A percentile compares a stretch with the other conserved stretches of the same genome.
These are phyloP conservation scores for Penicillium fimorum DNA, from an alignment of 495 filamentous ascomycete genomes.

Conservation along the genomic window DNA sequence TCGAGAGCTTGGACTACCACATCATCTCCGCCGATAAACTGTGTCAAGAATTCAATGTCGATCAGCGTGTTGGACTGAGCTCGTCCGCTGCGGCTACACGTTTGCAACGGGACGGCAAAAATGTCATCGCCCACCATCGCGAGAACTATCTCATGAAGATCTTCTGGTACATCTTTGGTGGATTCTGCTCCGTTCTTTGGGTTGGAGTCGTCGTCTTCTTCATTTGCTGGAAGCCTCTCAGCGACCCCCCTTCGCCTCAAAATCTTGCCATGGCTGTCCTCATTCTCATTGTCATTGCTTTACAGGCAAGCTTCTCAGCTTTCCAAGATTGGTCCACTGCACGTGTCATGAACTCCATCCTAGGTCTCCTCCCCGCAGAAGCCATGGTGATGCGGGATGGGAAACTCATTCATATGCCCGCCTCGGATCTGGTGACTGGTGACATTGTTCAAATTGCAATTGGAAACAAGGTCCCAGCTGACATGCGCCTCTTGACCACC, in stretches of 20 bases:
- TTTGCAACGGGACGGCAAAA: constrained; percentile 57
- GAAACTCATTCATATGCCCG: constrained; percentile 44
- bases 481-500: constrained; percentile 63
- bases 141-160: constrained; percentile 56
- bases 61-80: constrained; percentile 31
- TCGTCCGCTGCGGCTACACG: constrained; percentile 35
- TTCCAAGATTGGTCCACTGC: constrained; percentile 67
- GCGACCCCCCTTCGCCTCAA: constrained; percentile 60
- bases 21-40: constrained; percentile 27
- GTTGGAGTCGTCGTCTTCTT: constrained; percentile 67
- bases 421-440: constrained; percentile 64
- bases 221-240: constrained; percentile 71
- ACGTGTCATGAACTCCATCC: constrained; percentile 64
- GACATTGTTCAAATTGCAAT: constrained; percentile 64
- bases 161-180: constrained; percentile 68
- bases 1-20: constrained; percentile 43
- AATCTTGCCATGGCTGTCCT: constrained; percentile 71
- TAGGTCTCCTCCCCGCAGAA: constrained; percentile 64
- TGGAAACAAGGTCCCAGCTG: constrained; percentile 71
- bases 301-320: constrained; percentile 69
- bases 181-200: constrained; percentile 70
- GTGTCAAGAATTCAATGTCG: constrained; percentile 37
- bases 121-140: constrained; percentile 57
- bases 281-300: constrained; percentile 61
- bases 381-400: constrained; percentile 62